A percentile compares a stretch with the other conserved stretches of the same genome.
Evolutionary conservation across 179 eudicot species (phyloP).

Genomic region (Silene noctiflora): DNA sequence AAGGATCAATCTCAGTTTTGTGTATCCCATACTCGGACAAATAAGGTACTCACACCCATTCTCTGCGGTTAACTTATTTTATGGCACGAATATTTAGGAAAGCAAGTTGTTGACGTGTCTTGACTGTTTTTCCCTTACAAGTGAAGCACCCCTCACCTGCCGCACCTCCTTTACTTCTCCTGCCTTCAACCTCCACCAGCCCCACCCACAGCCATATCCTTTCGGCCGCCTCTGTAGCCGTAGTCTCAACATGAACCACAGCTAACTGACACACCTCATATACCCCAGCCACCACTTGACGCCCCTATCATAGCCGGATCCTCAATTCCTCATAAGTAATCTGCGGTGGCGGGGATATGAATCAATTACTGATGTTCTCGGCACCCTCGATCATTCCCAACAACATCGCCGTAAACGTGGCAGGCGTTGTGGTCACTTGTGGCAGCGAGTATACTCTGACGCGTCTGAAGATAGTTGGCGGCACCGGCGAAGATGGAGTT

Average conservation of each 20-base stretch:
- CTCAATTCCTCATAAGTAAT: background rate
- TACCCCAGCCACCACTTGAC: background rate
- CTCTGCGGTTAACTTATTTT: background rate
- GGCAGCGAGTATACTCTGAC: conserved; percentile 45
- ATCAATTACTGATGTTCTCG: conserved; percentile 25
- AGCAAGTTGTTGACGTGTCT: background rate
- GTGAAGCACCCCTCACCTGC: background rate
- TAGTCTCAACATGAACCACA: background rate
- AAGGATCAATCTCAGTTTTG: conserved; percentile 86
- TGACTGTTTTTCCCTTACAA: background rate
- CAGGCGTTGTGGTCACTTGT: conserved; percentile 29
- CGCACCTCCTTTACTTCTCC: too few relatives aligned
- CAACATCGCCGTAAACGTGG: conserved; percentile 41
- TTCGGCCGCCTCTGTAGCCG: background rate
- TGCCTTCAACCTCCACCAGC: background rate
- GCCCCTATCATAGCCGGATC: background rate
- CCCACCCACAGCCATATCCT: background rate
- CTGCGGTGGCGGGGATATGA: conserved; percentile 12
- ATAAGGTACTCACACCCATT: conserved; percentile 49
- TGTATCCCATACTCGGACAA: conserved; percentile 75
- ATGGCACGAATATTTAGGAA: background rate
- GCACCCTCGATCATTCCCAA: conserved; percentile 50
- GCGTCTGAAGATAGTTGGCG: conserved; percentile 48
- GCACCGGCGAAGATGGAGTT: conserved; percentile 61
- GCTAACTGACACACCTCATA: background rate